Evolutionary conservation across 169 alveolate genomes (phyloP).

Genomic region (Plasmodium cynomolgi): DNA sequence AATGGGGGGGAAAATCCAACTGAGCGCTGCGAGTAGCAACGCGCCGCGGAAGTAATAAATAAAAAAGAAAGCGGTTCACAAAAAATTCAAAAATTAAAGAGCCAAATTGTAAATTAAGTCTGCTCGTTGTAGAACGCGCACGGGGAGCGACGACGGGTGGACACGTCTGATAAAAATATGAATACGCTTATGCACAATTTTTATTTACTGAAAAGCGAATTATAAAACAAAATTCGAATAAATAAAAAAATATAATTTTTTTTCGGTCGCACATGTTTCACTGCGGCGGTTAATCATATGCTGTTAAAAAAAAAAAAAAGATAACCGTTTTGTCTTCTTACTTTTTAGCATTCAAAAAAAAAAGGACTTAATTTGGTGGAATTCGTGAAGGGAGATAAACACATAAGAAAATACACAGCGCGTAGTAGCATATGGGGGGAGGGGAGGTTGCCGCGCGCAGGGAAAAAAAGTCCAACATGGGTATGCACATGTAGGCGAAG

Average conservation of each 20-base stretch:
- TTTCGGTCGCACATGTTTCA: not conserved
- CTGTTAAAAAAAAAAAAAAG: not conserved
- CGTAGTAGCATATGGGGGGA: not conserved
- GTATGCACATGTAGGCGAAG: not conserved
- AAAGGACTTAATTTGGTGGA: not conserved
- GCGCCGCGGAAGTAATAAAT: not conserved
- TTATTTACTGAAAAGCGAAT: not conserved
- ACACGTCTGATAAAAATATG: not conserved
- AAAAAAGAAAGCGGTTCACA: not conserved
- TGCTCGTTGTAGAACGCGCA: not conserved
- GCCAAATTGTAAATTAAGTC: constrained; percentile 4
- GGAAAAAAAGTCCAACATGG: not conserved
- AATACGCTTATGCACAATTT: not conserved
- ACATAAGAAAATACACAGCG: not conserved
- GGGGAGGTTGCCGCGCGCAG: not conserved
- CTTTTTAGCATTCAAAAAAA: not conserved
- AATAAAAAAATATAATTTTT: not conserved
- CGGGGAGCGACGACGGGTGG: not conserved
- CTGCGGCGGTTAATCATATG: not conserved
- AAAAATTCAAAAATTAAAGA: constrained; percentile 51
- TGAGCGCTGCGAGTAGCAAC: not conserved
- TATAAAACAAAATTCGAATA: not conserved
- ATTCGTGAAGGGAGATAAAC: not conserved
- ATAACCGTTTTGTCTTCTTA: not conserved
- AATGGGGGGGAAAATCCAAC: not conserved